Percentiles rank a stretch among this genome's conserved stretches.
These are phyloP conservation scores for Alternaria consortialis DNA, from an alignment of 2,329 filamentous ascomycete species.

Conservation along the genomic window DNA sequence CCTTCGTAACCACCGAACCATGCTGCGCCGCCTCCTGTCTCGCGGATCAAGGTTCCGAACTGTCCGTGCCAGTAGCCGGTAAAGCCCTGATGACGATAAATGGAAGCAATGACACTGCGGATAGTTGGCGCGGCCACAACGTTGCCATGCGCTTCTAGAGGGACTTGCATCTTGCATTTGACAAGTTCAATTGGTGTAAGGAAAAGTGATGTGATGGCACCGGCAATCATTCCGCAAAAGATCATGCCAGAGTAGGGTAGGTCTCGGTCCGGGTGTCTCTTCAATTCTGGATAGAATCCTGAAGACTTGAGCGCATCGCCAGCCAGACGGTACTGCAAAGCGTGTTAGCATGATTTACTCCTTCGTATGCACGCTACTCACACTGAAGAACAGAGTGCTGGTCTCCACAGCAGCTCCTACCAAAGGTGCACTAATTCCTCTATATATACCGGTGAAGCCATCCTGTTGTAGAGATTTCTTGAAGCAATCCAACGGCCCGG, in stretches of 20 bases:
- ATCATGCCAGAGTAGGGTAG: slow-evolving; percentile 80
- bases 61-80: slow-evolving; percentile 95
- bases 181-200: slow-evolving; percentile 96
- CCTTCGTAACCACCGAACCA: slow-evolving; percentile 76
- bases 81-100: slow-evolving; percentile 84
- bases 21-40: slow-evolving; percentile 89
- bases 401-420: slow-evolving; percentile 92
- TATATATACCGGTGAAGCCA: slow-evolving; percentile 84
- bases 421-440: slow-evolving; percentile 90
- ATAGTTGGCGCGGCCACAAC: slow-evolving; percentile 66
- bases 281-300: slow-evolving; percentile 60
- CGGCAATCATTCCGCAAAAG: slow-evolving; percentile 83
- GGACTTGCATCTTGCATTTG: slow-evolving; percentile 98
- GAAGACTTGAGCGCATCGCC: slow-evolving; percentile 71
- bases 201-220: slow-evolving; percentile 87
- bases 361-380: slow-evolving; percentile 32
- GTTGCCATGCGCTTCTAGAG: slow-evolving; percentile 53
- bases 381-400: slow-evolving; percentile 90
- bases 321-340: slow-evolving; percentile 55
- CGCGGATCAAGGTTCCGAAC: slow-evolving; percentile 88
- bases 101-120: slow-evolving; percentile 74
- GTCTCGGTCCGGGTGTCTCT: slow-evolving; percentile 56
- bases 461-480: slow-evolving; percentile 81
- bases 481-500: slow-evolving; percentile 92
- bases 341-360: slow-evolving; percentile 27